A percentile compares a stretch with the other conserved stretches of the same genome.
phyloP scores from a whole-genome alignment of 768 basidiomycete genomes.

The Vararia minispora region DNA sequence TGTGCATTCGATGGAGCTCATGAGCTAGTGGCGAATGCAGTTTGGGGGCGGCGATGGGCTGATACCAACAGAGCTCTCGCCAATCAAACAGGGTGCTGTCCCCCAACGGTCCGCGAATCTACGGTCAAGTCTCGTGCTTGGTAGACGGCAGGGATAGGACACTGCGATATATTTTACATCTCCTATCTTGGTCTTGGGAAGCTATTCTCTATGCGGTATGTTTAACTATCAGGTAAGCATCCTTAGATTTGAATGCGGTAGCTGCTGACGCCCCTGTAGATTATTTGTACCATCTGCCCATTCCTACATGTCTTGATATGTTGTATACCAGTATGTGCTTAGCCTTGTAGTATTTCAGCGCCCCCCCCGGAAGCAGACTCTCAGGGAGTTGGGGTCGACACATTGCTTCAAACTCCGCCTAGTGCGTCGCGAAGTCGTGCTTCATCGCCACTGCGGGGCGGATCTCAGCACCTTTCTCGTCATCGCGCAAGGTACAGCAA shows the following conservation, averaged over 20 bases:
- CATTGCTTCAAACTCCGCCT: no score
- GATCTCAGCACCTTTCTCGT: no score
- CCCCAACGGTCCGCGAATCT: not conserved
- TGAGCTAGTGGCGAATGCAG: not conserved
- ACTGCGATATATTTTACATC: not conserved
- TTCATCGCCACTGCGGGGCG: no score
- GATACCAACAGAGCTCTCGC: slow-evolving; percentile 11
- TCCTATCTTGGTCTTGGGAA: not conserved
- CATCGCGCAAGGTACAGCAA: no score
- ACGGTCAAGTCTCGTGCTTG: not conserved
- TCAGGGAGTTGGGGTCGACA: no score
- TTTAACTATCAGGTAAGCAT: not conserved
- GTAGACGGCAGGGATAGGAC: no score
- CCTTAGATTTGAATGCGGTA: not conserved
- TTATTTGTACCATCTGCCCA: slow-evolving; percentile 3
- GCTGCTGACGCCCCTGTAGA: slow-evolving; percentile 6
- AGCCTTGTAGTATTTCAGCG: no score
- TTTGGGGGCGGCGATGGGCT: slow-evolving; percentile 6
- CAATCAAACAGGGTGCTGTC: slow-evolving; percentile 7
- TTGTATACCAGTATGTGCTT: not conserved
- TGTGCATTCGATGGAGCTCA: slow-evolving; percentile 1
- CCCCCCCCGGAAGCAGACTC: no score
- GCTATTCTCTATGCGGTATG: not conserved
- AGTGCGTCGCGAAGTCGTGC: no score
- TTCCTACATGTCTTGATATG: slow-evolving; percentile 3